phyloP scores from a whole-genome alignment of 2,329 filamentous ascomycete species.

The Claviceps monticola region DNA sequence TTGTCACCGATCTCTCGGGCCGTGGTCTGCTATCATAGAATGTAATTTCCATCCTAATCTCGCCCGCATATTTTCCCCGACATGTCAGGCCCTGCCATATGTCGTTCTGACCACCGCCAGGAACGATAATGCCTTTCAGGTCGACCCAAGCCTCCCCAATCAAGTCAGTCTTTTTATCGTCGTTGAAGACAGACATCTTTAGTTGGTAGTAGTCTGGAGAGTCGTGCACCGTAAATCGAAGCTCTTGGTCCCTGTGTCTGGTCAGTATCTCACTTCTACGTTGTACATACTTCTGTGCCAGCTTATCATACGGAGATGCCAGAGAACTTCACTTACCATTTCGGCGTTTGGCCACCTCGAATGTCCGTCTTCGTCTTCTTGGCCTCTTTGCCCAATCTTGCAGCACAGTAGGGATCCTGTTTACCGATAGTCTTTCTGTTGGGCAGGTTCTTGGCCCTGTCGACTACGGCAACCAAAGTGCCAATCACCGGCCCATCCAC shows the following conservation, averaged over 20 bases:
- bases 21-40: constrained; percentile 87
- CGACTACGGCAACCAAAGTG: constrained; percentile 80
- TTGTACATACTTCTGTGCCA: too few relatives aligned
- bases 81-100: constrained; percentile 80
- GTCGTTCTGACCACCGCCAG: constrained; percentile 86
- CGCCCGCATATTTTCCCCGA: constrained; percentile 90
- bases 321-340: constrained; percentile 51
- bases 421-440: constrained; percentile 97
- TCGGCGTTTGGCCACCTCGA: constrained; percentile 85
- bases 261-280: constrained; percentile 6
- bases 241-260: constrained; percentile 74
- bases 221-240: constrained; percentile 91
- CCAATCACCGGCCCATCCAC: constrained; percentile 89
- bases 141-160: constrained; percentile 92
- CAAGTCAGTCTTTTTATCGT: constrained; percentile 93
- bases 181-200: constrained; percentile 93
- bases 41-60: constrained; percentile 88
- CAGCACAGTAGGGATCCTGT: constrained; percentile 94
- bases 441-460: constrained; percentile 91
- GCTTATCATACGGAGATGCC: too few relatives aligned
- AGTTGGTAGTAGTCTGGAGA: constrained; percentile 92
- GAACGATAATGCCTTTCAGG: constrained; percentile 64
- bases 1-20: constrained; percentile 52
- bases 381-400: constrained; percentile 85
- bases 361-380: constrained; percentile 94